phyloP scores from a whole-genome alignment of 345 rosid genomes.

The Diplotaxis tenuifolia region DNA sequence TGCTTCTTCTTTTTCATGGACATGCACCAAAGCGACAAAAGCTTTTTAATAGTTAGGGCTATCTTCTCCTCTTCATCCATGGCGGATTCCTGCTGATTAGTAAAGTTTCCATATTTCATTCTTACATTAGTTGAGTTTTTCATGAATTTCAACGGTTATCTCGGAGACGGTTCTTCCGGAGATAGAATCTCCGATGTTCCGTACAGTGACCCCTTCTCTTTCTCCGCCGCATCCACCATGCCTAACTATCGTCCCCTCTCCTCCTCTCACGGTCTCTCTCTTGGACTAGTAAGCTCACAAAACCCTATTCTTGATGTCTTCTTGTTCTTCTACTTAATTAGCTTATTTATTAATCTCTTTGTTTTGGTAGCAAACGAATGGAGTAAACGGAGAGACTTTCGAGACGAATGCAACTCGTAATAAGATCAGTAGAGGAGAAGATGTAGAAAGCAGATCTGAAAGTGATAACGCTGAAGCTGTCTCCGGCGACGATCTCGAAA shows the following conservation, averaged over 20 bases:
- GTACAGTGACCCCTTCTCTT: slow-evolving; percentile 29
- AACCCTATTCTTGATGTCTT: background rate
- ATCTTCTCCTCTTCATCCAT: slow-evolving; percentile 35
- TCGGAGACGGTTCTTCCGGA: slow-evolving; percentile 24
- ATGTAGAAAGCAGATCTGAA: slow-evolving; percentile 85
- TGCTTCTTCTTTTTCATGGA: slow-evolving; percentile 7
- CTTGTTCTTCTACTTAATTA: background rate
- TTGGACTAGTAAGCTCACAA: slow-evolving; percentile 40
- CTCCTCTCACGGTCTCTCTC: slow-evolving; percentile 41
- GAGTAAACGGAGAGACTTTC: slow-evolving; percentile 8
- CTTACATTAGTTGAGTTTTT: background rate
- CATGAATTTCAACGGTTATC: slow-evolving; percentile 46
- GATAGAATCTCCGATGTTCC: slow-evolving; percentile 33
- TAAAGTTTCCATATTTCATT: background rate
- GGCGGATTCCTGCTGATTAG: slow-evolving; percentile 12
- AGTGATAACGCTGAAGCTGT: slow-evolving; percentile 84
- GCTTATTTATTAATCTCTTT: background rate
- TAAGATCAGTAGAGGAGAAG: slow-evolving; percentile 43
- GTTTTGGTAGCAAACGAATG: slow-evolving; percentile 31
- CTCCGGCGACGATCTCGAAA: slow-evolving; percentile 82
- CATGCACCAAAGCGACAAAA: slow-evolving; percentile 40
- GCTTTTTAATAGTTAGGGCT: slow-evolving; percentile 33
- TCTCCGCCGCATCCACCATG: slow-evolving; percentile 15
- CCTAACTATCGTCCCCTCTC: background rate
- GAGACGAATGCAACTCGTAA: slow-evolving; percentile 34